phyloP scores from a whole-genome alignment of 2,329 filamentous ascomycete genomes.

The Aureobasidium sp. region DNA sequence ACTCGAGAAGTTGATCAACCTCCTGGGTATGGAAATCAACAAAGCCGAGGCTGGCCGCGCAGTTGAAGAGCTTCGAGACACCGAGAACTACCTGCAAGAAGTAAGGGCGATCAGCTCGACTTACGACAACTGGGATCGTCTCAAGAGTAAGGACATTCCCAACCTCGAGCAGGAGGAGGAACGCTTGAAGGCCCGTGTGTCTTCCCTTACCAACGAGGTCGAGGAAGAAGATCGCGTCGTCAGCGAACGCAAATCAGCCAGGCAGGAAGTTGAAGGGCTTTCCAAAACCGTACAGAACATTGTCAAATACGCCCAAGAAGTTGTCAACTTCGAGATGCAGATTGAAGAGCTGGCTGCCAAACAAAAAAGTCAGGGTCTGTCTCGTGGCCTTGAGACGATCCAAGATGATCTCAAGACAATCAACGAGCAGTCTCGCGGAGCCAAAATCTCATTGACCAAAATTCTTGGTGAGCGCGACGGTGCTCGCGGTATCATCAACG shows the following conservation, averaged over 20 bases:
- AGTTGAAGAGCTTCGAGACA: slow-evolving; percentile 55
- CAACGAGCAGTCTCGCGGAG: slow-evolving; percentile 58
- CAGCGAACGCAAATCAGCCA: slow-evolving; percentile 54
- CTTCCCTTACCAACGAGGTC: slow-evolving; percentile 34
- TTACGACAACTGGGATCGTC: slow-evolving; percentile 67
- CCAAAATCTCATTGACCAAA: slow-evolving; percentile 59
- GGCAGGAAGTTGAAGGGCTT: slow-evolving; percentile 68
- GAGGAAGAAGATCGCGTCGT: slow-evolving; percentile 63
- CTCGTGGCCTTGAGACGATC: slow-evolving; percentile 74
- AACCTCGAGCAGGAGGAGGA: slow-evolving; percentile 57
- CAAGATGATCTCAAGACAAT: slow-evolving; percentile 65
- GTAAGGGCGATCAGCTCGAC: slow-evolving; percentile 42
- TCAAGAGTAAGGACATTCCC: slow-evolving; percentile 64
- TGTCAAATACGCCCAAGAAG: slow-evolving; percentile 62
- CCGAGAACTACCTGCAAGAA: slow-evolving; percentile 53
- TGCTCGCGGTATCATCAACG: slow-evolving; percentile 57
- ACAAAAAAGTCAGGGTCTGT: slow-evolving; percentile 59
- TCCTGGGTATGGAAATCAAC: slow-evolving; percentile 51
- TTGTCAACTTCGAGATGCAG: slow-evolving; percentile 62
- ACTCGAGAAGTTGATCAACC: slow-evolving; percentile 58
- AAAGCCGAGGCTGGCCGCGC: slow-evolving; percentile 30
- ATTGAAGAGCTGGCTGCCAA: slow-evolving; percentile 69
- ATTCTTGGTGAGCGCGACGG: slow-evolving; percentile 66
- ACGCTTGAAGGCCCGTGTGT: slow-evolving; percentile 37
- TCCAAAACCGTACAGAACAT: slow-evolving; percentile 72